phyloP scores from a whole-genome alignment of 805 yeast genomes.

The Ogataea pilisensis region DNA sequence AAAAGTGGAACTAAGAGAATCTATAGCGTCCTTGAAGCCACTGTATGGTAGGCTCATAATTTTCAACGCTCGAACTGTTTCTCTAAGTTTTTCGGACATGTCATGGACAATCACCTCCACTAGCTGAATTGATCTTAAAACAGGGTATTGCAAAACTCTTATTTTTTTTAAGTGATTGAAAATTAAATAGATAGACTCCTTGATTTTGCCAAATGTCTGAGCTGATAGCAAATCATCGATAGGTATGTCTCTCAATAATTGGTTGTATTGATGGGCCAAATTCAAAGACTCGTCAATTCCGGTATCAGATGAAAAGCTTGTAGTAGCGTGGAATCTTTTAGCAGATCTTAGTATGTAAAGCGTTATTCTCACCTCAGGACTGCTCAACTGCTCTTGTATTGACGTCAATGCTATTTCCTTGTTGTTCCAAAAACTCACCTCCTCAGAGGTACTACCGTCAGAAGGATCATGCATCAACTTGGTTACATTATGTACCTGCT shows the following conservation, averaged over 20 bases:
- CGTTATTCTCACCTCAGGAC: constrained; percentile 51
- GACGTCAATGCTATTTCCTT: constrained; percentile 57
- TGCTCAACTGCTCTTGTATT: constrained; percentile 53
- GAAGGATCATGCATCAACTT: constrained; percentile 46
- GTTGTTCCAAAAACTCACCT: constrained; percentile 73
- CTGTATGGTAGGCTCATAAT: constrained; percentile 41
- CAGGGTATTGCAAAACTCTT: constrained; percentile 57
- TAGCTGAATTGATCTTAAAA: constrained; percentile 57
- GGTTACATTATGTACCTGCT: constrained; percentile 54
- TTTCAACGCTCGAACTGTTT: constrained; percentile 34
- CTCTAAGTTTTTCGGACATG: constrained; percentile 40
- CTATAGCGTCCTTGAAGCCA: constrained; percentile 35
- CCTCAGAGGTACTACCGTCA: constrained; percentile 58
- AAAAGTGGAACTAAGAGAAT: constrained; percentile 33
- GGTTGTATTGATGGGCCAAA: constrained; percentile 52
- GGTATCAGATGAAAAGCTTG: constrained; percentile 67
- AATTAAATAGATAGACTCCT: constrained; percentile 40
- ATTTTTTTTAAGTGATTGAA: constrained; percentile 65
- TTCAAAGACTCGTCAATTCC: constrained; percentile 55
- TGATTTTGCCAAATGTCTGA: constrained; percentile 39
- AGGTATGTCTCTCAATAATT: constrained; percentile 68
- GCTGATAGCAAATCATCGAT: constrained; percentile 53
- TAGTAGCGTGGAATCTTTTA: constrained; percentile 75
- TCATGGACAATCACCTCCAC: constrained; percentile 63
- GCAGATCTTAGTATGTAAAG: constrained; percentile 60